Percentiles rank a stretch among this genome's conserved stretches.
Evolutionary conservation across 345 rosid species (phyloP).

Genomic region (Balakata baccata): DNA sequence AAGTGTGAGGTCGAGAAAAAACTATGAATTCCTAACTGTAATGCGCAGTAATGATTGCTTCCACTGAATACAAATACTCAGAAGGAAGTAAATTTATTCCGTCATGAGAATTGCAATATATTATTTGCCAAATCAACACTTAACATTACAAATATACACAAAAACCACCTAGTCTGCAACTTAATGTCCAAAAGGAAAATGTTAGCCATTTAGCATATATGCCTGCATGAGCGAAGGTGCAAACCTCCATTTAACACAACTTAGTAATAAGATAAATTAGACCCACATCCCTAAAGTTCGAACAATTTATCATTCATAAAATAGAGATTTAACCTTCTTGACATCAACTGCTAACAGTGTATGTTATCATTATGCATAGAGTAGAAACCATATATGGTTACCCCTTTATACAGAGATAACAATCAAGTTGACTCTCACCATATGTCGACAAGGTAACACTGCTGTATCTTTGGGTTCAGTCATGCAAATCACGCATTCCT

Average conservation of each 20-base stretch:
- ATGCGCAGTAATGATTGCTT: neutral
- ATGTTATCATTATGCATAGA: neutral
- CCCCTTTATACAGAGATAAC: neutral
- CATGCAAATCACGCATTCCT: slow-evolving; percentile 94
- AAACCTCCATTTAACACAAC: neutral
- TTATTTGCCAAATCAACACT: neutral
- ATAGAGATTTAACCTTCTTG: neutral
- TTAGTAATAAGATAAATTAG: slow-evolving; percentile 1
- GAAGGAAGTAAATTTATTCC: neutral
- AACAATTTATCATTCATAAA: slow-evolving; percentile 10
- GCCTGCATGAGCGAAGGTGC: neutral
- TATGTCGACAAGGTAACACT: slow-evolving; percentile 82
- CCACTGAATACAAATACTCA: neutral
- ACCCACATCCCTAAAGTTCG: neutral
- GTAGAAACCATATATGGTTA: neutral
- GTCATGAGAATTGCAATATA: neutral
- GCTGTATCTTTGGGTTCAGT: slow-evolving; percentile 87
- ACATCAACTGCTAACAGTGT: neutral
- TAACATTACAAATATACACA: neutral
- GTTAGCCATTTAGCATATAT: neutral
- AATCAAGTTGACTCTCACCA: slow-evolving; percentile 48
- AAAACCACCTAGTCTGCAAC: neutral
- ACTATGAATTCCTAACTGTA: neutral
- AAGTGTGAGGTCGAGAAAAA: neutral
- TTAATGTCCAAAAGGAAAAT: neutral